phyloP scores from a whole-genome alignment of 768 basidiomycete species.

The Phanerochaete carnosa region DNA sequence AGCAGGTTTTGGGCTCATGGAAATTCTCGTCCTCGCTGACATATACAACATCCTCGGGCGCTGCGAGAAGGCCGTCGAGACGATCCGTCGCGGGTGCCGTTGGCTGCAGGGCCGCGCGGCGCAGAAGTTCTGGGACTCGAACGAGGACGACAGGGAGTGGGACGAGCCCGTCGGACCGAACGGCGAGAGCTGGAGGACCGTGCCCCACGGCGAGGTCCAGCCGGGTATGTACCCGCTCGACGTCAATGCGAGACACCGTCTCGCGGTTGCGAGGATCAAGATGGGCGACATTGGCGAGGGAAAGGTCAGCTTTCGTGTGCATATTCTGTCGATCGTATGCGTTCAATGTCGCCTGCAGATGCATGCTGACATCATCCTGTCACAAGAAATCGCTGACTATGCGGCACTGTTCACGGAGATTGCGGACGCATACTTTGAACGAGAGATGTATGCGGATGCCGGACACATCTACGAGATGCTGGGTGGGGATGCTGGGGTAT shows the following conservation, averaged over 20 bases:
- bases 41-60: slow-evolving; percentile 71
- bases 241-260: slow-evolving; percentile 74
- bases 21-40: slow-evolving; percentile 84
- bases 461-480: slow-evolving; percentile 76
- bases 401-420: slow-evolving; percentile 78
- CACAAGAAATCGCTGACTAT: slow-evolving; percentile 73
- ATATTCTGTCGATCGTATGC: neutral
- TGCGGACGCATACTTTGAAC: slow-evolving; percentile 80
- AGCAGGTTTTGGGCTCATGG: slow-evolving; percentile 52
- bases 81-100: slow-evolving; percentile 71
- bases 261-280: slow-evolving; percentile 80
- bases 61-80: slow-evolving; percentile 61
- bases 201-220: slow-evolving; percentile 40
- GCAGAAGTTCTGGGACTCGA: slow-evolving; percentile 76
- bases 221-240: slow-evolving; percentile 64
- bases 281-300: slow-evolving; percentile 80
- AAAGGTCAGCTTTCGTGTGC: slow-evolving; percentile 49
- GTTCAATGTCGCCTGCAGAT: slow-evolving; percentile 40
- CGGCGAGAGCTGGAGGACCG: neutral
- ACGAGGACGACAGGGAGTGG: slow-evolving; percentile 88
- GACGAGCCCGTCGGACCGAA: slow-evolving; percentile 37
- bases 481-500: slow-evolving; percentile 68
- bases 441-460: slow-evolving; percentile 75
- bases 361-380: slow-evolving; percentile 70
- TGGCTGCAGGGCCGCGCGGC: slow-evolving; percentile 87